Base-by-base conservation (phyloP, 208 protist genomes). In the Entamoeba dispar region DNA sequence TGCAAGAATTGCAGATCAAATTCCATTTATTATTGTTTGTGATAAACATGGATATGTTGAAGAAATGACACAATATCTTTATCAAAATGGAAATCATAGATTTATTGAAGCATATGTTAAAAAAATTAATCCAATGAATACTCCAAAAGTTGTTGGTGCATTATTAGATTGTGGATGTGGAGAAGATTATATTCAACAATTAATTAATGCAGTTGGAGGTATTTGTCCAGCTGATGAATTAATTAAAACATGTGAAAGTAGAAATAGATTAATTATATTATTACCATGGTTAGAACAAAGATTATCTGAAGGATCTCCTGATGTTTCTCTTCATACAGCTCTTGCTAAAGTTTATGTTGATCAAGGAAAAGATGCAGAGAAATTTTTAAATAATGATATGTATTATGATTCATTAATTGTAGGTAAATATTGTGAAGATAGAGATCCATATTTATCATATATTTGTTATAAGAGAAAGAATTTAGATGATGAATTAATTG, bases 271-370 rank as follows among this genome's bases (percentile, higher is more conserved):
- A 49, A 98, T 98, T 94, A 95, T 99, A 22, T 97, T 99, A 57
- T 96, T 98, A 92, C 96, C 97, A n/a, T 99, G 98, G 98, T 97
- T 99, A 73, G 98, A 99, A 96, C 96, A 96, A 47, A 97, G 98
- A 93, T 94, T 97, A 90, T 96, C 95, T 52, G 97, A 98, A 94
- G 98, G 98, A 93, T 98, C 97, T 94, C 97, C 97, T 93, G 98
- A 99, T 93, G 92, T 96, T 3, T 96, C 97, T 51, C 96, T 98
- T 10, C 98, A 99, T 97, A 99, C 99, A 94, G 98, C 98, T 5
- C 95, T 99, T 4, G 98, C 98, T 43, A 99, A 99, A 96, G 98
- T 99, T 93, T 99, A 99, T 96, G 97, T 99, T n/a, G 98, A 99
- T 95, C 96, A 96, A 90, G 98, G 98, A 94, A 96, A 98, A 49